Conservation (phyloP, 805 yeast genomes). For the Starmerella sirachaensis region DNA sequence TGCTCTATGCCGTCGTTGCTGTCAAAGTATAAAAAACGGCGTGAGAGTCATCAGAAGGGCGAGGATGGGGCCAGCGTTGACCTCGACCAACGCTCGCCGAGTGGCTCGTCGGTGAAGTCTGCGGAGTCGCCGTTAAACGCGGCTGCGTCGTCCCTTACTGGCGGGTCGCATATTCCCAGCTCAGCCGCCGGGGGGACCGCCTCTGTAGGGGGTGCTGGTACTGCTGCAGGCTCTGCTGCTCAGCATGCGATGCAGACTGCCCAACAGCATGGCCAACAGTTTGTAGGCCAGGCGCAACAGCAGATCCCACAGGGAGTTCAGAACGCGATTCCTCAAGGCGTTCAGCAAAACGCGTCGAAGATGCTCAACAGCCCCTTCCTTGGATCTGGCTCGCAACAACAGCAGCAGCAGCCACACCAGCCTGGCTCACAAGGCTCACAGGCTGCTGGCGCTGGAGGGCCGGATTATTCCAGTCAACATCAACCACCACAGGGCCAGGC, state of each 20-base stretch:
- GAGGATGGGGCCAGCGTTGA: conserved; percentile 12
- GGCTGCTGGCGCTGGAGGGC: background rate
- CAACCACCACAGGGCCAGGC: background rate
- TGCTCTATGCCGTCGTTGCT: conserved; percentile 13
- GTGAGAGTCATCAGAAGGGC: conserved; percentile 19
- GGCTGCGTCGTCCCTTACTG: conserved; percentile 1
- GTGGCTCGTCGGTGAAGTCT: conserved; percentile 12
- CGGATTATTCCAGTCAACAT: background rate
- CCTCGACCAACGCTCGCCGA: conserved; percentile 15
- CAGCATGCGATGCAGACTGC: conserved; percentile 1
- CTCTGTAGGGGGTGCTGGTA: background rate
- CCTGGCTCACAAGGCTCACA: conserved; percentile 2
- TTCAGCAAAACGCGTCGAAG: conserved; percentile 1
- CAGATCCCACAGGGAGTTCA: background rate
- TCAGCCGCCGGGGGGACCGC: background rate
- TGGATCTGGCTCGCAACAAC: background rate
- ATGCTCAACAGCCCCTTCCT: conserved; percentile 17
- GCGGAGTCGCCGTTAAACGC: conserved; percentile 5
- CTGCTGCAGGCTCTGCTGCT: conserved; percentile 1
- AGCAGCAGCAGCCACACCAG: conserved; percentile 6
- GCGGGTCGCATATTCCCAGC: background rate
- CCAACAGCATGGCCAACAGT: conserved; percentile 1
- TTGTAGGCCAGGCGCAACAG: background rate
- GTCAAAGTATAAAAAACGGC: conserved; percentile 22
- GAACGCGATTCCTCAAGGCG: conserved; percentile 2